phyloP scores from a whole-genome alignment of 371 early-diverging fungal genomes.

The Quaeritorhiza haematococci region DNA sequence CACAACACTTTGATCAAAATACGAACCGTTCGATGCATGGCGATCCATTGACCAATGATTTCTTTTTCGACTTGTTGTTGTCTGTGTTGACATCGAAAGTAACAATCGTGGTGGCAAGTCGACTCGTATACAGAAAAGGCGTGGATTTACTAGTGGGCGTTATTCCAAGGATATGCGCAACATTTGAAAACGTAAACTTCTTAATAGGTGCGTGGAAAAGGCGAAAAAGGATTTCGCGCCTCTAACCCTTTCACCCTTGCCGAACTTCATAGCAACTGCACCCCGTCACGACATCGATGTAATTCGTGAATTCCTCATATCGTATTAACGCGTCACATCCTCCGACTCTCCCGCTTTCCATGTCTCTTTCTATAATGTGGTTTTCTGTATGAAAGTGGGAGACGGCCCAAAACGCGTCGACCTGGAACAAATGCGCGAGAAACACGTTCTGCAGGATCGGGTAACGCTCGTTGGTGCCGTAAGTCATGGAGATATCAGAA shows the following conservation, averaged over 20 bases:
- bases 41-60: too few relatives aligned
- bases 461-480: conserved; percentile 91
- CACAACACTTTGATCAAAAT: too few relatives aligned
- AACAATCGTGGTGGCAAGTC: conserved; percentile 89
- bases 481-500: conserved; percentile 77
- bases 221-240: too few relatives aligned
- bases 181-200: conserved; percentile 78
- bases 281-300: neutral
- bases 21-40: too few relatives aligned
- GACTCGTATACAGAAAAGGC: conserved; percentile 96
- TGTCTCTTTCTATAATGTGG: neutral
- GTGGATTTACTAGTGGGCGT: conserved; percentile 88
- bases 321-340: too few relatives aligned
- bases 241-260: too few relatives aligned
- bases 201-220: conserved; percentile 66
- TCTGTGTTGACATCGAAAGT: conserved; percentile 53
- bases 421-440: conserved; percentile 96
- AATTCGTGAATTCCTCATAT: neutral
- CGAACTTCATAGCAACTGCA: too few relatives aligned
- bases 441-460: conserved; percentile 85
- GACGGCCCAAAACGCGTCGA: conserved; percentile 97
- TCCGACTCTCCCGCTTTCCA: neutral
- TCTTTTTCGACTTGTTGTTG: neutral
- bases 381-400: conserved; percentile 56
- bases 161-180: conserved; percentile 91